phyloP scores from a whole-genome alignment of 768 basidiomycete species.

The Termitomyces bulborhizus region DNA sequence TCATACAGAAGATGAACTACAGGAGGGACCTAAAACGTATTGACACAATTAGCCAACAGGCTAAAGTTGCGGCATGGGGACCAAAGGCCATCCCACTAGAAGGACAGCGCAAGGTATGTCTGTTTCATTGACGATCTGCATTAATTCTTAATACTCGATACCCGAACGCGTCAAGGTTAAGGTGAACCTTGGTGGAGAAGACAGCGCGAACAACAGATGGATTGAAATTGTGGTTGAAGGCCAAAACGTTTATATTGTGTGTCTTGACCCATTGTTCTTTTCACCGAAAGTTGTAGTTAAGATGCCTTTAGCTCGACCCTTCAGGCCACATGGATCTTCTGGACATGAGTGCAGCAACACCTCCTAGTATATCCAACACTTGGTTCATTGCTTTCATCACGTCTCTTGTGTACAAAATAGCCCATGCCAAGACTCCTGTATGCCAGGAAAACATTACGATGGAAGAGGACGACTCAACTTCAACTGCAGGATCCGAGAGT shows the following conservation, averaged over 20 bases:
- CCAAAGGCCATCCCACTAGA: constrained; percentile 59
- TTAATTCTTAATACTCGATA: neutral
- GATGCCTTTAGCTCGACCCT: constrained; percentile 46
- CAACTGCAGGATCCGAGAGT: constrained; percentile 39
- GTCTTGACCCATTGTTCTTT: constrained; percentile 20
- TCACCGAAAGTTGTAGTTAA: neutral
- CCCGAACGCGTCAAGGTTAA: constrained; percentile 46
- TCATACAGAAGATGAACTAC: constrained; percentile 76
- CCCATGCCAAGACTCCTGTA: constrained; percentile 15
- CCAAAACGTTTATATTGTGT: constrained; percentile 66
- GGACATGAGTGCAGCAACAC: constrained; percentile 50
- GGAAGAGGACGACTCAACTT: constrained; percentile 32
- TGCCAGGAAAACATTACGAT: constrained; percentile 14
- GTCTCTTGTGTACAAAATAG: constrained; percentile 22
- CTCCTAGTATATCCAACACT: constrained; percentile 55
- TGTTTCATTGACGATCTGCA: neutral
- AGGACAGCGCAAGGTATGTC: constrained; percentile 62
- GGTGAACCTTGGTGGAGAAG: constrained; percentile 62
- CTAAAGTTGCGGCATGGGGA: constrained; percentile 79
- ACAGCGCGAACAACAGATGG: constrained; percentile 46
- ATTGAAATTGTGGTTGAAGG: constrained; percentile 83
- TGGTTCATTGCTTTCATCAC: constrained; percentile 59
- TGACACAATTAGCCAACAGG: constrained; percentile 50
- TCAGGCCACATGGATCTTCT: constrained; percentile 52
- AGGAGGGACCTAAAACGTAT: constrained; percentile 67